Conservation (phyloP, 2,329 filamentous ascomycete genomes). For the Pyricularia pennisetigena region DNA sequence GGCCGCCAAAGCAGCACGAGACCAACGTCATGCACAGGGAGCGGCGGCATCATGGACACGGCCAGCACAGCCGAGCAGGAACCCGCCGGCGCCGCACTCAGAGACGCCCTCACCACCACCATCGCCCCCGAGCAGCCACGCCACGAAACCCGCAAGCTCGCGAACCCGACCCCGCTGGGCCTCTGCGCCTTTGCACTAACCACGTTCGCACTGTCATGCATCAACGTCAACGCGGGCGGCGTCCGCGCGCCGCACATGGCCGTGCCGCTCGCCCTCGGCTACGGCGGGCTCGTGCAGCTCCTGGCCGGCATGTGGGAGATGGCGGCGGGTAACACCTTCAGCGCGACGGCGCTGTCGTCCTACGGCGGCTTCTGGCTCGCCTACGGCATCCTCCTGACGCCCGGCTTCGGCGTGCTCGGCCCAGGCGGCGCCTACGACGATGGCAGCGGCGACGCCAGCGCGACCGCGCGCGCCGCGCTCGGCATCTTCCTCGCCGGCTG, state of each 20-base stretch:
- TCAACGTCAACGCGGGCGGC: constrained; percentile 59
- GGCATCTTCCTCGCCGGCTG: constrained; percentile 70
- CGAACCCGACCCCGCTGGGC: constrained; percentile 70
- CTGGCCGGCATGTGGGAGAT: constrained; percentile 88
- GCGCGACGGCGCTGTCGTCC: constrained; percentile 70
- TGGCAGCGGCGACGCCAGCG: constrained; percentile 23
- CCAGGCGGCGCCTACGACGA: constrained; percentile 34
- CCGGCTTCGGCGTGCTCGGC: constrained; percentile 49
- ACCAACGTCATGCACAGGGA: background rate
- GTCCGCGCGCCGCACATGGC: constrained; percentile 55
- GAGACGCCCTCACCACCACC: background rate
- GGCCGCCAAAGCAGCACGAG: background rate
- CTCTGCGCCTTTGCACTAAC: constrained; percentile 73
- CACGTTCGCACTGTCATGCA: constrained; percentile 66
- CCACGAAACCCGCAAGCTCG: constrained; percentile 52
- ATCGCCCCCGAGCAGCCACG: background rate
- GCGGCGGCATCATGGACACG: background rate
- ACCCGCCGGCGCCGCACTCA: too few species aligned
- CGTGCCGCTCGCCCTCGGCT: constrained; percentile 60
- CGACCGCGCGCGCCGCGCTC: constrained; percentile 47
- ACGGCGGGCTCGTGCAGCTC: constrained; percentile 71
- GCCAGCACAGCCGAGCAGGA: background rate
- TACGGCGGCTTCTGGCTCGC: constrained; percentile 80
- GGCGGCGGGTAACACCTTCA: constrained; percentile 80
- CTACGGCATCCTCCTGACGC: constrained; percentile 64